Base-by-base conservation (phyloP, 1,284 basidiomycete species). In the Fomitopsis schrenkii region DNA sequence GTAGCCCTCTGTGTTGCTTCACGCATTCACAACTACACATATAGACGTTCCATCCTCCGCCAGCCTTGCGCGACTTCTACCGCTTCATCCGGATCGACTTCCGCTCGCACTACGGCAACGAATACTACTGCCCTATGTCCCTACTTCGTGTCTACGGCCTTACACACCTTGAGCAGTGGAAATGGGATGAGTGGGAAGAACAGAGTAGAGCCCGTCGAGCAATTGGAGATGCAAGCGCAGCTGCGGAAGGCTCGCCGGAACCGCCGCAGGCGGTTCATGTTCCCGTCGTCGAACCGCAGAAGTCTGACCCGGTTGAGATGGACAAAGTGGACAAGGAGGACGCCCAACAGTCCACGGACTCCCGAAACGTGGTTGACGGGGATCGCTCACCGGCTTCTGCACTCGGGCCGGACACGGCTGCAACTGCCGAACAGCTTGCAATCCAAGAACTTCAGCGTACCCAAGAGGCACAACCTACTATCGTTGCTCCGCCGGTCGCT, bases 21-120 rank as follows among this genome's bases (percentile, higher is more conserved):
- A 9, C 2, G 12, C 5, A 46, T 28, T 38, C 19, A 38, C 40
- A 19, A 42, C 48, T 45, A 4, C 28, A 3, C 22, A 22, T 10
- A 7, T 65, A 93, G 90, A 89, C 89, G 2, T 93, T 92, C 76
- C 94, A 92, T 71, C 86, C 81, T 48, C 90, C 85, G 41, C 82
- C 75, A 42, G 87, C 83, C 36, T 78, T 85, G 69, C 84, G 79
- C 14, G 90, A 90, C 64, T 97, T 98, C 74, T 96, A 95, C 72
- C 90, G 96, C 19, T 98, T 92, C 72, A 86, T 99, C 54, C 90
- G 97, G 5, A 88, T 99, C 71, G 95, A 98, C 75, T 98, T 99
- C 72, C 85, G 91, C 56, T 91, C 94, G 0, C 91, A 96, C 72
- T 99, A 97, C 68, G 94, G 95, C 19, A 91, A 86, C 68, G 97